phyloP scores from a whole-genome alignment of 2,329 filamentous ascomycete genomes.

The Biscogniauxia marginata region DNA sequence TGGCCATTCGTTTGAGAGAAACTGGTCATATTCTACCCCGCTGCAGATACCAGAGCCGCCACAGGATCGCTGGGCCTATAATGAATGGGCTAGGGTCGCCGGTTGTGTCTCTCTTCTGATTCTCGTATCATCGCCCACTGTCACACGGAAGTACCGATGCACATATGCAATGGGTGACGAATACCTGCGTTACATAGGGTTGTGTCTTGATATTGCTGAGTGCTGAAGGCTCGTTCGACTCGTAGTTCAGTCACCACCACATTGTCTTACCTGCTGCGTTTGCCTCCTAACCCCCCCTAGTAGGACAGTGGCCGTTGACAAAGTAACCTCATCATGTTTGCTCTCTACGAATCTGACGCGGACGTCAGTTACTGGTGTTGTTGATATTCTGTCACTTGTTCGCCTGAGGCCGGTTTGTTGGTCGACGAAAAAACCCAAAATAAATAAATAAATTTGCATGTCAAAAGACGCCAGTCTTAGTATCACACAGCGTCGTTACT shows the following conservation, averaged over 20 bases:
- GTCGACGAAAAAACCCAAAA: neutral
- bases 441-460: neutral
- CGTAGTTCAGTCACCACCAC: constrained; percentile 22
- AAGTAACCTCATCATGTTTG: constrained; percentile 25
- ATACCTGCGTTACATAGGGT: constrained; percentile 22
- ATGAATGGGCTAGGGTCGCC: constrained; percentile 5
- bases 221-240: constrained; percentile 9
- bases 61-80: constrained; percentile 3
- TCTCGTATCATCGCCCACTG: constrained; percentile 6
- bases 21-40: constrained; percentile 14
- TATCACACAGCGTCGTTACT: constrained; percentile 7
- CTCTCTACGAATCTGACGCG: constrained; percentile 15
- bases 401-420: constrained; percentile 6
- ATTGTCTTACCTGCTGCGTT: constrained; percentile 30
- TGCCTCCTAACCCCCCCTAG: constrained; percentile 15
- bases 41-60: constrained; percentile 9
- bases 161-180: constrained; percentile 24
- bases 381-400: constrained; percentile 13
- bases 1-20: neutral
- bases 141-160: constrained; percentile 18
- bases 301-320: constrained; percentile 26
- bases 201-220: constrained; percentile 17
- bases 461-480: constrained; percentile 1
- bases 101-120: constrained; percentile 6
- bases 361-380: constrained; percentile 6